Percentiles rank a stretch among this genome's conserved stretches.
Conservation (phyloP, 345 rosid genomes). For the Salix brachista region DNA sequence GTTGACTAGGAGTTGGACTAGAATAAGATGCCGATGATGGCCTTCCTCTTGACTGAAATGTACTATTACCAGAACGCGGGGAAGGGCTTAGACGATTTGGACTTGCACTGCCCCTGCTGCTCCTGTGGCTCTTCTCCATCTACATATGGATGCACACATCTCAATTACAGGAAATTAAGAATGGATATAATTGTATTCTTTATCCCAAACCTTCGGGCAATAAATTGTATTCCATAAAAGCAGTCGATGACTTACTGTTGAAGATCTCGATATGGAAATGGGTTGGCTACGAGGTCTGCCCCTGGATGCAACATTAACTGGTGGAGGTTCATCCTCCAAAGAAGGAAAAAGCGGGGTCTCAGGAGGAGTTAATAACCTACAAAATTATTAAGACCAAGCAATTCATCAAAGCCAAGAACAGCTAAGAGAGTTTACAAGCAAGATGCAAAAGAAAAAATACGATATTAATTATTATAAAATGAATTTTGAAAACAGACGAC, state of each 20-base stretch:
- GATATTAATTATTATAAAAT: neutral
- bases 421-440: neutral
- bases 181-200: neutral
- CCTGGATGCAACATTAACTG: conserved; percentile 51
- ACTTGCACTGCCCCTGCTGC: conserved; percentile 94
- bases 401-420: conserved; percentile 29
- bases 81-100: conserved; percentile 94
- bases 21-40: conserved; percentile 70
- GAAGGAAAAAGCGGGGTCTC: conserved; percentile 96
- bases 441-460: neutral
- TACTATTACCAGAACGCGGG: conserved; percentile 60
- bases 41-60: conserved; percentile 75
- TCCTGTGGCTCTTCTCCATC: conserved; percentile 91
- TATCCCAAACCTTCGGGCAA: neutral
- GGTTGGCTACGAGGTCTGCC: conserved; percentile 92
- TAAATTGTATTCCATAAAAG: conserved; percentile 10
- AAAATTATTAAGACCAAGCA: conserved; percentile 31
- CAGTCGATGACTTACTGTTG: conserved; percentile 56
- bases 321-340: conserved; percentile 73
- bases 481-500: too few relatives aligned
- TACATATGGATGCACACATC: conserved; percentile 25
- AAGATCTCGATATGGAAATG: conserved; percentile 84
- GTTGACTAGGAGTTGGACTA: conserved; percentile 55
- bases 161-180: conserved; percentile 3
- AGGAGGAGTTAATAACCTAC: conserved; percentile 96